A percentile compares a stretch with the other conserved stretches of the same genome.
These are phyloP conservation scores for Chalaropsis ovoidea DNA, from an alignment of 2,329 filamentous ascomycete genomes.

Conservation along the genomic window DNA sequence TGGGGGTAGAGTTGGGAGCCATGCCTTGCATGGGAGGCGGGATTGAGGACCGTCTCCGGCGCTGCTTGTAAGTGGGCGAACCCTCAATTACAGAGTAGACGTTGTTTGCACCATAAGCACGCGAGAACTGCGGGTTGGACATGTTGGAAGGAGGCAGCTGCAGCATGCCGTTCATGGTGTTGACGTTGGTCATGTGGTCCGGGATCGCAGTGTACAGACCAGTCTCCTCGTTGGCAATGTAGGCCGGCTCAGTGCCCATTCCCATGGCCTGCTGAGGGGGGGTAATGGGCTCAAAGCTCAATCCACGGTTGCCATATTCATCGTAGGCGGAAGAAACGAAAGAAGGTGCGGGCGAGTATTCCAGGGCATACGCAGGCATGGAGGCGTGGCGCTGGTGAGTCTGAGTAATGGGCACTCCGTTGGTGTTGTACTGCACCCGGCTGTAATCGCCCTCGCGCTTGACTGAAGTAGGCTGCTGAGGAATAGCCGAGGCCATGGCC, in stretches of 20 bases:
- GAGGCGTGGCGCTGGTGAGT: conserved; percentile 88
- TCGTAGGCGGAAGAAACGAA: conserved; percentile 98
- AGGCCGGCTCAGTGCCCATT: conserved; percentile 79
- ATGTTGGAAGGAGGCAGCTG: conserved; percentile 81
- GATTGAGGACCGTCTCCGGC: conserved; percentile 84
- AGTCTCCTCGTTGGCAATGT: conserved; percentile 96
- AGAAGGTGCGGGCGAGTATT: conserved; percentile 95
- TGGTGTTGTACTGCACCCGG: conserved; percentile 82
- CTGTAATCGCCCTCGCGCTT: conserved; percentile 83
- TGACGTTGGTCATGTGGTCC: conserved; percentile 64
- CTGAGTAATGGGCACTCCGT: conserved; percentile 72
- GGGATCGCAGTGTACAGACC: conserved; percentile 91
- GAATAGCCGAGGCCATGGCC: conserved; percentile 57
- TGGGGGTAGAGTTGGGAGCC: conserved; percentile 50
- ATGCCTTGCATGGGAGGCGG: conserved; percentile 64
- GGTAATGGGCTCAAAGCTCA: conserved; percentile 94
- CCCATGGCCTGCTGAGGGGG: conserved; percentile 81
- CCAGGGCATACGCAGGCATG: conserved; percentile 91
- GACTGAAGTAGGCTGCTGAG: conserved; percentile 53
- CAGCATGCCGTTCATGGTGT: conserved; percentile 77
- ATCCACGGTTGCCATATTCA: conserved; percentile 90
- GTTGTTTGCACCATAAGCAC: conserved; percentile 62
- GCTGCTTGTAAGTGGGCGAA: conserved; percentile 97
- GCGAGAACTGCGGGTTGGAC: conserved; percentile 66
- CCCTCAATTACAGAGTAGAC: conserved; percentile 95